These are phyloP conservation scores for Suhomyces coccinellae DNA, from an alignment of 1,139 yeast genomes.

Conservation along the genomic window DNA sequence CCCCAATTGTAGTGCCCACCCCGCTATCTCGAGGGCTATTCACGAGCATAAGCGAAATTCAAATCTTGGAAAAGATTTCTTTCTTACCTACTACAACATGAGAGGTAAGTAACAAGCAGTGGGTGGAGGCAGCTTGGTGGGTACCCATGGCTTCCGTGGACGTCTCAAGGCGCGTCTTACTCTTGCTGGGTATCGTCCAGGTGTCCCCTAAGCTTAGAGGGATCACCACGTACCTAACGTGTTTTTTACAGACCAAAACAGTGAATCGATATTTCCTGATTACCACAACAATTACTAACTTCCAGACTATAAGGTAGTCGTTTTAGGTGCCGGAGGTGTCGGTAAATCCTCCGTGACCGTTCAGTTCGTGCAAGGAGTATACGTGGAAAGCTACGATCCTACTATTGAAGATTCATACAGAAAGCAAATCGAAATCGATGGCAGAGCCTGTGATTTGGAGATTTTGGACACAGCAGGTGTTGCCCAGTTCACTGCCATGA, in stretches of 20 bases:
- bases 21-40: conserved; percentile 6
- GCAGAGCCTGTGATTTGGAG: conserved; percentile 84
- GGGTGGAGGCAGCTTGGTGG: too few species aligned
- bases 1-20: conserved; percentile 6
- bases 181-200: too few species aligned
- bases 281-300: conserved; percentile 5
- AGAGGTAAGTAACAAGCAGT: conserved; percentile 17
- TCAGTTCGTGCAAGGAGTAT: conserved; percentile 53
- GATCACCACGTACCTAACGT: too few species aligned
- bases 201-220: too few species aligned
- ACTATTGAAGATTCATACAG: conserved; percentile 75
- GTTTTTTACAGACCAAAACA: too few species aligned
- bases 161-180: too few species aligned
- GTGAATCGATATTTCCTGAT: neutral
- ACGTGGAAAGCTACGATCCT: conserved; percentile 49
- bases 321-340: conserved; percentile 55
- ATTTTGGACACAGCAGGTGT: conserved; percentile 55
- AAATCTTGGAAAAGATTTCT: conserved; percentile 3
- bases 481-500: conserved; percentile 55
- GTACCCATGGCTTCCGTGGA: too few species aligned
- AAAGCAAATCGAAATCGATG: conserved; percentile 89
- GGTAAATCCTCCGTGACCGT: conserved; percentile 54
- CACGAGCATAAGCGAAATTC: conserved; percentile 13
- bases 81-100: conserved; percentile 17
- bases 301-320: conserved; percentile 46